Percentiles rank a stretch among this genome's conserved stretches.
Evolutionary conservation across 2,329 filamentous ascomycete genomes (phyloP).

Genomic region (Polytolypa hystricis): DNA sequence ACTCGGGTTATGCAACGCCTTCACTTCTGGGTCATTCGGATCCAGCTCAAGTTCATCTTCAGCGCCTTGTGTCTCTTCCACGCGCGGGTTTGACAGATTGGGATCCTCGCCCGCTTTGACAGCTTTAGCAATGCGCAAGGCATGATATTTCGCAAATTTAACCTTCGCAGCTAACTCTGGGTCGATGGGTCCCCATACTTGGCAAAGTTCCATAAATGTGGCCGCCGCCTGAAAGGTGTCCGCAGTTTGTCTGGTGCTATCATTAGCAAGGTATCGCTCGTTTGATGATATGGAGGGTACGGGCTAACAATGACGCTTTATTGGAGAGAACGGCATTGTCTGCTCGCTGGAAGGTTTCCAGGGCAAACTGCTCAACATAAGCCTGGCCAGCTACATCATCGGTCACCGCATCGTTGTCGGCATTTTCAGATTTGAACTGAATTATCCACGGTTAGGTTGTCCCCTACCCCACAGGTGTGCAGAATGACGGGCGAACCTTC

Average conservation of each 20-base stretch:
- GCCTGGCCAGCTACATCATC: conserved; percentile 81
- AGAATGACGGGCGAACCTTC: conserved; percentile 38
- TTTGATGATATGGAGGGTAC: conserved; percentile 9
- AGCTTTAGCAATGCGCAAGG: conserved; percentile 78
- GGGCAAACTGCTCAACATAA: conserved; percentile 87
- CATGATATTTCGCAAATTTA: conserved; percentile 95
- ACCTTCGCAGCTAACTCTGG: conserved; percentile 72
- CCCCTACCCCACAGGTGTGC: background rate
- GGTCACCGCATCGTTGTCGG: conserved; percentile 67
- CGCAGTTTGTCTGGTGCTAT: conserved; percentile 60
- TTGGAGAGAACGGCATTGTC: conserved; percentile 72
- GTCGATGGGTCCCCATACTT: conserved; percentile 70
- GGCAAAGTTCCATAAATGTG: conserved; percentile 80
- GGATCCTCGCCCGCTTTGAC: conserved; percentile 85
- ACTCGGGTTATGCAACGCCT: conserved; percentile 38
- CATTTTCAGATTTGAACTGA: conserved; percentile 60
- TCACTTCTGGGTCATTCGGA: conserved; percentile 54
- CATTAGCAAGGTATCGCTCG: background rate
- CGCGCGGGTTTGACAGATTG: conserved; percentile 69
- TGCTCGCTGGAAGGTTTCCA: conserved; percentile 76
- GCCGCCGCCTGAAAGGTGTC: conserved; percentile 88
- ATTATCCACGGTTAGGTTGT: background rate
- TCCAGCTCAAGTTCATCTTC: conserved; percentile 43
- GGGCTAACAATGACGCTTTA: conserved; percentile 61
- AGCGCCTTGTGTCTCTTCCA: conserved; percentile 40